Base-by-base conservation (phyloP, 2,329 filamentous ascomycete species). In the Colletotrichum navitas region DNA sequence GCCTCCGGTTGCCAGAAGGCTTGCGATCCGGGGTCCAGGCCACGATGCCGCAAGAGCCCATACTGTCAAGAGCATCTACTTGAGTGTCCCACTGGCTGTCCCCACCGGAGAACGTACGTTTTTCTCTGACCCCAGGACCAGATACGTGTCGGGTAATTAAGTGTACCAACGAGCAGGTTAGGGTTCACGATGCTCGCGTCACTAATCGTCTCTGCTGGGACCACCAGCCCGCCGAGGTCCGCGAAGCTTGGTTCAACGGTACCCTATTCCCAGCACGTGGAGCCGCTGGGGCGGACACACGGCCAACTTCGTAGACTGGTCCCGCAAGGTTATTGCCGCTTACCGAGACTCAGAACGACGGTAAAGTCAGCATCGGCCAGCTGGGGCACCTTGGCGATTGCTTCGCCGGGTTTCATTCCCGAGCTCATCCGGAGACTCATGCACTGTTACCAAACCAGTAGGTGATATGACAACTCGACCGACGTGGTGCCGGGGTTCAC, bases 21-120 rank as follows among this genome's bases (percentile, higher is more conserved):
- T 36, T 39, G 51, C 59, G 68, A 71, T 36, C 47, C 69, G 21
- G 49, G 59, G 24, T 54, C 59, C 8, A 59, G 32, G 45, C 51
- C 63, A n/a, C 66, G 70, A 60, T 54, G 54, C 45, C 66, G 67
- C 34, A 66, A 63, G 62, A 67, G 62, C 18, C 70, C 67, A 41
- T 73, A 71, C 26, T 73, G 70, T 71, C 70, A 66, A 66, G 61
- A 71, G 29, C 70, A 73, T 58, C 32, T 71, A 45, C 24, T 67
- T 73, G 63, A 66, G 70, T 66, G 45, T 68, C 43, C 61, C 70
- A 49, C 66, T 1, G 45, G 21, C 39, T 21, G 21, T 36, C 32
- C n/a, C 24, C 14, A 12, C 12, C 34, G 21, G 10, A 39, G 8
- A 26, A 49, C 26, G n/a, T 61, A 36, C 34, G 36, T 45, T 18